A percentile compares a stretch with the other conserved stretches of the same genome.
These are phyloP conservation scores for Neoboletus brunneissimus DNA, from an alignment of 768 basidiomycete genomes.

Conservation along the genomic window DNA sequence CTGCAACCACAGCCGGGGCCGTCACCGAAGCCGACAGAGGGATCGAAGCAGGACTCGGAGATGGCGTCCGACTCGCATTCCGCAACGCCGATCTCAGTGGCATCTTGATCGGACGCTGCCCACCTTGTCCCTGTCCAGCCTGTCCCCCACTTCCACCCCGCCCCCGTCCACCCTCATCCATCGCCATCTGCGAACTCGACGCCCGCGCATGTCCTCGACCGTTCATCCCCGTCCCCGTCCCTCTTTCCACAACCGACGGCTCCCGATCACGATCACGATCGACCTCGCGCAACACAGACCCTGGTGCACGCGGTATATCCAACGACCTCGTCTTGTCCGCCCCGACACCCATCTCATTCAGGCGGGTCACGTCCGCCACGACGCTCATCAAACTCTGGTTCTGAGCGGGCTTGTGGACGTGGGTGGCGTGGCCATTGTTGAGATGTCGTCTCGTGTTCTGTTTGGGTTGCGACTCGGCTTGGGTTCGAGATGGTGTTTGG, in stretches of 20 bases:
- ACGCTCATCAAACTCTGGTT: constrained; percentile 60
- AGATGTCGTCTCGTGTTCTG: background rate
- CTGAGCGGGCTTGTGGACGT: constrained; percentile 2
- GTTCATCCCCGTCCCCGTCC: background rate
- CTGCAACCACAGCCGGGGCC: background rate
- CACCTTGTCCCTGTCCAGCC: background rate
- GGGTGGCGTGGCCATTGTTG: constrained; percentile 15
- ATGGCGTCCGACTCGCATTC: constrained; percentile 49
- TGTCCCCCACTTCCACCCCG: background rate
- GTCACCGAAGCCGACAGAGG: background rate
- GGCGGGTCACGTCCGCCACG: constrained; percentile 56
- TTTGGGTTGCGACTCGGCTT: constrained; percentile 7
- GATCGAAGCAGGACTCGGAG: constrained; percentile 31
- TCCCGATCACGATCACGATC: background rate
- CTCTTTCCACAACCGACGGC: background rate
- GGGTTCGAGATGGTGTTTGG: background rate
- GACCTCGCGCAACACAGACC: constrained; percentile 5
- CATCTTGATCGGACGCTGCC: constrained; percentile 36
- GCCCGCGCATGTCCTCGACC: background rate
- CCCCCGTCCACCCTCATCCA: background rate
- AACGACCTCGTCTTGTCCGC: constrained; percentile 15
- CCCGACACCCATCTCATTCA: constrained; percentile 26
- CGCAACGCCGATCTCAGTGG: constrained; percentile 66
- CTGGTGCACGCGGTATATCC: constrained; percentile 24
- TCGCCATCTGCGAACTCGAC: background rate